These are phyloP conservation scores for Cytospora paraplurivora DNA, from an alignment of 2,329 filamentous ascomycete genomes.

Conservation along the genomic window DNA sequence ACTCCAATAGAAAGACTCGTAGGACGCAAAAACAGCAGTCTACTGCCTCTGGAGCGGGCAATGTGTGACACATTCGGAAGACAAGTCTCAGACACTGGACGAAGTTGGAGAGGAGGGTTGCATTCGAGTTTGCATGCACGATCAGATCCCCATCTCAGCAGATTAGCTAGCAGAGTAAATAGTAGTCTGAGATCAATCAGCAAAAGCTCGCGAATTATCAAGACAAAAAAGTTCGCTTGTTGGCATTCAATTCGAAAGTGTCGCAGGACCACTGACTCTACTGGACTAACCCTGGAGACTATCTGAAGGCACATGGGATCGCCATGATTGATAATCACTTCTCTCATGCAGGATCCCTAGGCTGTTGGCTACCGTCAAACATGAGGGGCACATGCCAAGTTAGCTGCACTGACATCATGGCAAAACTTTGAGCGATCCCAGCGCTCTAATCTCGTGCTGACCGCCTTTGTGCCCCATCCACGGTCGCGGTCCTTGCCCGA, in stretches of 20 bases:
- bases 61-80: not conserved
- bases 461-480: constrained; percentile 3
- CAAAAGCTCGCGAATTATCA: not conserved
- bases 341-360: constrained; percentile 3
- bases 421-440: constrained; percentile 22
- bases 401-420: constrained; percentile 28
- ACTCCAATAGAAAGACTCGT: not conserved
- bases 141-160: not conserved
- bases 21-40: not conserved
- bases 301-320: not conserved
- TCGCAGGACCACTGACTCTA: not conserved
- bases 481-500: not conserved
- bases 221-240: not conserved
- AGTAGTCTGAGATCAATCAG: not conserved
- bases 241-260: not conserved
- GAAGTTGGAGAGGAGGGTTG: not conserved
- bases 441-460: constrained; percentile 2
- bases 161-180: not conserved
- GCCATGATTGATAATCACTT: not conserved
- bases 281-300: too few species aligned
- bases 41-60: not conserved
- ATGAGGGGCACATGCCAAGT: constrained; percentile 26
- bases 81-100: not conserved
- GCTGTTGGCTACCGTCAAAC: constrained; percentile 19
- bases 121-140: not conserved